Base-by-base conservation (phyloP, 1,139 yeast species). In the Hyphopichia fennica region DNA sequence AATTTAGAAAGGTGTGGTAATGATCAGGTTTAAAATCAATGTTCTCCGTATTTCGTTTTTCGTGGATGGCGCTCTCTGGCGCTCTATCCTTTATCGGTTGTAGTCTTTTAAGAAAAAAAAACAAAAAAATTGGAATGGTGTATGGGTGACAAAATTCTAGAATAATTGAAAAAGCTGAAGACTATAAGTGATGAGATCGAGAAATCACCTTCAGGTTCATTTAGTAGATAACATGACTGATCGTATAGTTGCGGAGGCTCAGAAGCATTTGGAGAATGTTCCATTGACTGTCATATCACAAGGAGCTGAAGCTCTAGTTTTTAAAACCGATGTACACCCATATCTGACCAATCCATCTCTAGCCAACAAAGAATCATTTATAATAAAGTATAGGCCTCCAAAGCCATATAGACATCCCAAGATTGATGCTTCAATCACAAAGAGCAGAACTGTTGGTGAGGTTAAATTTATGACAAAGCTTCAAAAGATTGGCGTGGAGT, bases 241-340 rank as follows among this genome's bases (percentile, higher is more conserved):
- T 28, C 60, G 54, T 33, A 60, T 75, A 11, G 50, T 77, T 20
- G 61, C 58, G 9, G 59, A 63, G 40, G 82, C 82, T 2, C 62
- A 72, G 45, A 42, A 51, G 6, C 63, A 72, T 42, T 53, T 84
- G 40, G 71, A 77, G 2, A 66, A 75, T 40, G 65, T 82, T 28
- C 78, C 81, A 3, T 53, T 84, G 11, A 56, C 62, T 2, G 71
- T 82, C 34, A 69, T 88, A 2, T 87, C 96, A 0, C 98, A 91
- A 58, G 98, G 98, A n/a, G 97, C 98, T 0, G 98, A 91, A 58
- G 96, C 97, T 0, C 72, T 88, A 18, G 93, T 90, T 2, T 88
- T 86, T 60, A 64, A 71, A 27, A 78, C 95, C 0, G 45, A 60
- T 0, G 60, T 62, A 2, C 96, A 89, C 60, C 97, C 97, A 14